phyloP scores from a whole-genome alignment of 495 filamentous ascomycete species.

The Trichocladium uniseriatum region DNA sequence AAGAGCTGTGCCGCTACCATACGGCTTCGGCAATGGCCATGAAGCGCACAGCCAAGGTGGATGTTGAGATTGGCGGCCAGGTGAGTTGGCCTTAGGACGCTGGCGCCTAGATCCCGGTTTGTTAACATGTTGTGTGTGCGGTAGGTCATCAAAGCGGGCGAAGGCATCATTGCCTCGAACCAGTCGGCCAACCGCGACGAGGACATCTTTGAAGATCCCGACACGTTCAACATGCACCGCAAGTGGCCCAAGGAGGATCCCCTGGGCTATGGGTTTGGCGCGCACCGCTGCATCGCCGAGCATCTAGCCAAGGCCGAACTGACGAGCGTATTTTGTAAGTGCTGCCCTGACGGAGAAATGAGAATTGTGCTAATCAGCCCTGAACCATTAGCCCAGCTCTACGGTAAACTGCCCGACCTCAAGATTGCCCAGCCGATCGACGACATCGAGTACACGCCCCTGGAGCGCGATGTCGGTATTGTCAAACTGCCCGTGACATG shows the following conservation, averaged over 20 bases:
- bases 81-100: not conserved
- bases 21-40: constrained; percentile 37
- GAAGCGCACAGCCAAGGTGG: constrained; percentile 35
- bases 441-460: constrained; percentile 29
- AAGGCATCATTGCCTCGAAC: constrained; percentile 41
- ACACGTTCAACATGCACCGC: constrained; percentile 37
- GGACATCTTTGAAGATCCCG: constrained; percentile 31
- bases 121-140: not conserved
- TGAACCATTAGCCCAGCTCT: constrained; percentile 22
- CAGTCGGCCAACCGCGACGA: constrained; percentile 41
- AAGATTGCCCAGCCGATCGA: constrained; percentile 30
- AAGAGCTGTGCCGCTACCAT: constrained; percentile 40
- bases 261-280: constrained; percentile 37
- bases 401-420: constrained; percentile 24
- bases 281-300: constrained; percentile 39
- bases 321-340: constrained; percentile 32
- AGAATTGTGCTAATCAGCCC: not conserved
- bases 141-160: constrained; percentile 28
- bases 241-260: constrained; percentile 26
- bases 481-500: constrained; percentile 26
- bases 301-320: constrained; percentile 33
- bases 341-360: not conserved
- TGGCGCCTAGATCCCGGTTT: not conserved
- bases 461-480: constrained; percentile 33
- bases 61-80: constrained; percentile 35